phyloP scores from a whole-genome alignment of 2,329 filamentous ascomycete genomes.

The Paecilomyces sp. region DNA sequence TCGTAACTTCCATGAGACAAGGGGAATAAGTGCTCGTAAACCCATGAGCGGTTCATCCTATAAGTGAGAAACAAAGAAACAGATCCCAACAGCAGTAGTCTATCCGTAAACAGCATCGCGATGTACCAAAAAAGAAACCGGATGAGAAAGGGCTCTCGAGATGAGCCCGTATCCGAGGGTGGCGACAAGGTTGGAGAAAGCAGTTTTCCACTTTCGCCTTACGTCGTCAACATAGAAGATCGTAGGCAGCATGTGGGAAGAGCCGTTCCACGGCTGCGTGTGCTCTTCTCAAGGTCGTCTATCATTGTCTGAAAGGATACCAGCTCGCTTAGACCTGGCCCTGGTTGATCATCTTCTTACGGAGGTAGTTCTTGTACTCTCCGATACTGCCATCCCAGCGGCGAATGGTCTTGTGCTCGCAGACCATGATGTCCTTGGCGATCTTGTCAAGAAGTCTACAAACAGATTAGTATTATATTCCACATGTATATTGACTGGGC shows the following conservation, averaged over 20 bases:
- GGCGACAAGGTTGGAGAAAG: background rate
- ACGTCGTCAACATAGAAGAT: background rate
- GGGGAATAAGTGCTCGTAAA: background rate
- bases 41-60: background rate
- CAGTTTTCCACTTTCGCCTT: background rate
- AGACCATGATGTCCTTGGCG: conserved; percentile 98
- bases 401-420: conserved; percentile 92
- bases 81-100: background rate
- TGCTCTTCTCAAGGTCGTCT: conserved; percentile 1
- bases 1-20: background rate
- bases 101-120: background rate
- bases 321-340: conserved; percentile 65
- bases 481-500: background rate
- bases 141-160: background rate
- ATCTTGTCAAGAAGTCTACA: conserved; percentile 96
- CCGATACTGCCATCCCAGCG: conserved; percentile 84
- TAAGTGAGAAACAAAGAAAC: background rate
- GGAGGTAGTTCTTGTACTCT: conserved; percentile 95
- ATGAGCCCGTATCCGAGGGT: background rate
- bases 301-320: background rate
- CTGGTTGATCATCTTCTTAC: conserved; percentile 94
- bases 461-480: conserved; percentile 9
- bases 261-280: background rate
- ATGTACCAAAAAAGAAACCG: background rate
- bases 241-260: background rate